phyloP scores from a whole-genome alignment of 345 rosid species.

The Gossypium stocksii region DNA sequence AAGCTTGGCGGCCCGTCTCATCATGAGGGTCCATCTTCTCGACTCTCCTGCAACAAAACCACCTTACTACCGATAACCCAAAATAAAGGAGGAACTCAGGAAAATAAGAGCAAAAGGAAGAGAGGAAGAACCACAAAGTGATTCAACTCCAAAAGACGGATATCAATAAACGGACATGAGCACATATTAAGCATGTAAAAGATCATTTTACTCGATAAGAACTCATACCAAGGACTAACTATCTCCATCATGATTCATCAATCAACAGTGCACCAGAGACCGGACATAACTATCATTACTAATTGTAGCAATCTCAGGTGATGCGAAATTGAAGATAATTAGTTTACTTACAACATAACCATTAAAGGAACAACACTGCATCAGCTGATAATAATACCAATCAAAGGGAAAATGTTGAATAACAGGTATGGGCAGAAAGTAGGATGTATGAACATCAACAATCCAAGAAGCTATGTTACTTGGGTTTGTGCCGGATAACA shows the following conservation, averaged over 20 bases:
- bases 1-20: constrained; percentile 90
- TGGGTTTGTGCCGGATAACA: neutral
- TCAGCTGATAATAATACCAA: too few relatives aligned
- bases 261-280: neutral
- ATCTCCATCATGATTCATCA: neutral
- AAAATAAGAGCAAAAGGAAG: neutral
- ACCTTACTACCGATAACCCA: neutral
- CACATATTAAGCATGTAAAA: neutral
- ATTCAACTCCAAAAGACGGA: too few relatives aligned
- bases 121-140: neutral
- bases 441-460: neutral
- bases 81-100: too few relatives aligned
- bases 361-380: neutral
- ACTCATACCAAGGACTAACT: neutral
- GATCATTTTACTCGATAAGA: neutral
- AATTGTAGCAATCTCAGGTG: neutral
- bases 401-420: too few relatives aligned
- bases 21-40: constrained; percentile 53
- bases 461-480: neutral
- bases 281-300: neutral
- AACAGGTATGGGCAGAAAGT: too few relatives aligned
- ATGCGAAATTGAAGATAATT: neutral
- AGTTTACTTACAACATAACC: constrained; percentile 1
- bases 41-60: constrained; percentile 20
- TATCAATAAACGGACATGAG: neutral